Evolutionary conservation across 306 rosid species (phyloP), one percentile per base, ranked within the genome.

Genomic region (Quercus engelmannii): DNA sequence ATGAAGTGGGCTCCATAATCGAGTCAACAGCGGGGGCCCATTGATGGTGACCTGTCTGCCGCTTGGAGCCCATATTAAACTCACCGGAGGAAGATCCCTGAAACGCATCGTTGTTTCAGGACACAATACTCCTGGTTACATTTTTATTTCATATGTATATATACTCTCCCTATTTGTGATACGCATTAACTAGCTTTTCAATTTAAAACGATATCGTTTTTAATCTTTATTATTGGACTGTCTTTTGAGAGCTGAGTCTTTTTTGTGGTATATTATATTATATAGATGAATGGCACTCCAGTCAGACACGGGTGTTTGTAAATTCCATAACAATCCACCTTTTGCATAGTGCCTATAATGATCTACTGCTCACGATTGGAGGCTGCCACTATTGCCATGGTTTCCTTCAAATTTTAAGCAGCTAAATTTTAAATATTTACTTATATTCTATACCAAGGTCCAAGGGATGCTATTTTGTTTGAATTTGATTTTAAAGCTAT

Each of bases 21-120:
- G 97, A 92, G 94, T 92, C 97, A 90, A 85, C 97, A 92, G 97
- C 86, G 73, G 89, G 85, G 77, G 89, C 86, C 90, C 33, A 23
- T 56, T 82, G 65, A 64, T 90, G 83, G 97, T 69, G 76, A 81
- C 78, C 81, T 70, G 90, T 51, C 94, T 90, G 94, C 97, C 94
- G 94, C 97, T 90, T 90, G 85, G 92, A 90, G 97, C 92, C 94
- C 5, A 90, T 6, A 92, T 43, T 21, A 70, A 49, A 55, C 67
- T 3, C 1, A 78, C 89, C 90, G 81, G 88, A 76, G 30, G 90
- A 92, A 91, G 93, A 91, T 83, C 89, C 97, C 80, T 86, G 89
- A 84, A 83, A 86, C 77, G 54, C 15, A 35, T 62, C 2, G 74
- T 87, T 74, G 81, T 89, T 84, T 87, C 86, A 85, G 67, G 91